Evolutionary conservation across 768 basidiomycete genomes (phyloP).

Genomic region (Tricholoma furcatifolium): DNA sequence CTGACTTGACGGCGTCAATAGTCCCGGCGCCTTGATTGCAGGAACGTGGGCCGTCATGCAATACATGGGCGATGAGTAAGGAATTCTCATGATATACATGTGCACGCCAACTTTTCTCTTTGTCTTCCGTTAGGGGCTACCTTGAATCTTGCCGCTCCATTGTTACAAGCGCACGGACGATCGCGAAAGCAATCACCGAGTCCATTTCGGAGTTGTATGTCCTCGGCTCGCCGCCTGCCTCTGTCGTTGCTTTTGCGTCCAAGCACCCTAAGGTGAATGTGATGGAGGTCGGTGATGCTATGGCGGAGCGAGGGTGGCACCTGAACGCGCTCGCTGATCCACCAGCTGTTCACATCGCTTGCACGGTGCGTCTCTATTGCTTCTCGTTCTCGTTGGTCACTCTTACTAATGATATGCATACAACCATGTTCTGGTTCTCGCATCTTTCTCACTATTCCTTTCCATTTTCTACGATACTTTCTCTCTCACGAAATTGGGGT

Average conservation of each 20-base stretch:
- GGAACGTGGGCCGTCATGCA: conserved; percentile 98
- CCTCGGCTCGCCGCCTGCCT: conserved; percentile 86
- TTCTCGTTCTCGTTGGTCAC: conserved; percentile 4
- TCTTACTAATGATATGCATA: conserved; percentile 1
- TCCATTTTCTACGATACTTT: background rate
- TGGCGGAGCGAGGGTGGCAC: conserved; percentile 89
- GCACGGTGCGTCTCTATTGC: conserved; percentile 62
- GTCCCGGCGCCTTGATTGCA: conserved; percentile 90
- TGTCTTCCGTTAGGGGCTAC: conserved; percentile 66
- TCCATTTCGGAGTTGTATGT: conserved; percentile 84
- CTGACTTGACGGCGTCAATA: conserved; percentile 23
- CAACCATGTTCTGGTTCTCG: background rate
- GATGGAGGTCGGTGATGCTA: conserved; percentile 88
- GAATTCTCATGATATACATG: conserved; percentile 12
- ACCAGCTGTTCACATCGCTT: conserved; percentile 88
- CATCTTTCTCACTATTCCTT: background rate
- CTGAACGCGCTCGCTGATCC: conserved; percentile 81
- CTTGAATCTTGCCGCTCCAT: conserved; percentile 81
- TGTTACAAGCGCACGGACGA: conserved; percentile 67
- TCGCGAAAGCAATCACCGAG: conserved; percentile 62
- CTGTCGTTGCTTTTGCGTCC: conserved; percentile 87
- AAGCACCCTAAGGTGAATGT: conserved; percentile 62
- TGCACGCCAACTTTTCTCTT: background rate
- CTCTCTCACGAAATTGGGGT: background rate
- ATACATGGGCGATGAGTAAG: conserved; percentile 83